phyloP scores from a whole-genome alignment of 192 early-diverging fungal species.

The Umbelopsis vinacea region DNA sequence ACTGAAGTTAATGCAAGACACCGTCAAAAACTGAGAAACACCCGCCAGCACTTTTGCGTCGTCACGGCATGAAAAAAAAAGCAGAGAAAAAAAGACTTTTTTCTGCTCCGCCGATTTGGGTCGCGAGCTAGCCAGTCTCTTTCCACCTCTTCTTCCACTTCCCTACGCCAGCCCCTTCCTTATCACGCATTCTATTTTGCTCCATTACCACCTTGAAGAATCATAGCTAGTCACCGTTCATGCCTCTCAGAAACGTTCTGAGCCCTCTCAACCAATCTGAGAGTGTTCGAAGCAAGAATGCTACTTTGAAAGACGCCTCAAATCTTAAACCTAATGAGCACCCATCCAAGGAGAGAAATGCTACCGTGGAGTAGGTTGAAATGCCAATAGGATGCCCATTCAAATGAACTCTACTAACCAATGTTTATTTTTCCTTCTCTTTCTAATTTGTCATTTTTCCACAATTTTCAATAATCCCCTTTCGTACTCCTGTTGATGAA shows the following conservation, averaged over 20 bases:
- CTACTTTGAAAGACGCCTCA: background rate
- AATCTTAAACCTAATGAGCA: background rate
- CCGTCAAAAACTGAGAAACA: background rate
- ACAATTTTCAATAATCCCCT: background rate
- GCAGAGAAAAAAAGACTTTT: background rate
- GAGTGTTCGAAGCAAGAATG: conserved; percentile 25
- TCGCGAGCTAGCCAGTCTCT: background rate
- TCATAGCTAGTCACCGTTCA: conserved; percentile 18
- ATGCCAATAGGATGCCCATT: background rate
- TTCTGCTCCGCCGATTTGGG: conserved; percentile 1
- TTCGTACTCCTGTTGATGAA: background rate
- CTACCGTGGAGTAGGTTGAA: background rate
- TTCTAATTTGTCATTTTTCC: background rate
- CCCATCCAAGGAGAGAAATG: conserved; percentile 7
- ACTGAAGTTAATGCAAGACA: too few species aligned
- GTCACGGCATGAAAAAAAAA: conserved; percentile 29
- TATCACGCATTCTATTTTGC: background rate
- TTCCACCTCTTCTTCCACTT: background rate
- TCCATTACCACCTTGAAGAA: conserved; percentile 13
- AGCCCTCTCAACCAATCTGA: conserved; percentile 22
- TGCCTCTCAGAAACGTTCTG: conserved; percentile 25
- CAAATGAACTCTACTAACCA: background rate
- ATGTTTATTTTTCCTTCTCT: background rate
- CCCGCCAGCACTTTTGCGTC: background rate
- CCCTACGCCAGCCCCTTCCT: background rate